A percentile compares a stretch with the other conserved stretches of the same genome.
These are phyloP conservation scores for Candida silvatica DNA, from an alignment of 805 yeast species.

Conservation along the genomic window DNA sequence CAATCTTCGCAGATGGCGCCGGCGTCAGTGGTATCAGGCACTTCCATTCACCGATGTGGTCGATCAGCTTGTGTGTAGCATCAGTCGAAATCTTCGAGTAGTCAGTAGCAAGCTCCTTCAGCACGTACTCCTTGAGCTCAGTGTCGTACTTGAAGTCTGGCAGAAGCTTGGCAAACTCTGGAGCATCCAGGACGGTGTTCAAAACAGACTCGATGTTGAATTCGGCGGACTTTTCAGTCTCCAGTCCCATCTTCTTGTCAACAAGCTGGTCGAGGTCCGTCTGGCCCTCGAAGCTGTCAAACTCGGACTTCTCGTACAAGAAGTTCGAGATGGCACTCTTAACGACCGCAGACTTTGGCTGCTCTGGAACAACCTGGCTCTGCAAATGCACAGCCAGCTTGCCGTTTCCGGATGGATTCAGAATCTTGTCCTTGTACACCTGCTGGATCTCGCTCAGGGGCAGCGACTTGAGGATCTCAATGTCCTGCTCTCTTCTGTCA, in stretches of 20 bases:
- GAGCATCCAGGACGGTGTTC: constrained; percentile 2
- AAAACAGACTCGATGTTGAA: constrained; percentile 14
- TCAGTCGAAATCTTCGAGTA: constrained; percentile 5
- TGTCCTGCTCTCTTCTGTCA: constrained; percentile 45
- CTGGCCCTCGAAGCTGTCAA: constrained; percentile 20
- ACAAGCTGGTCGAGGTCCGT: constrained; percentile 9
- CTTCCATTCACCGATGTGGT: constrained; percentile 47
- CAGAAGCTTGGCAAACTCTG: constrained; percentile 9
- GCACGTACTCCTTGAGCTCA: constrained; percentile 11
- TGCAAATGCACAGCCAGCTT: constrained; percentile 55
- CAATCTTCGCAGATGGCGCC: constrained; percentile 46
- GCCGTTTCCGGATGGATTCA: constrained; percentile 19
- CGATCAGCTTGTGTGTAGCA: constrained; percentile 34
- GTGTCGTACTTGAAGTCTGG: constrained; percentile 11
- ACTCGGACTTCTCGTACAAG: constrained; percentile 18
- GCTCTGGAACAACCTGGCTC: constrained; percentile 33
- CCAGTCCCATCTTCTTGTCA: constrained; percentile 4
- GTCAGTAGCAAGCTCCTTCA: constrained; percentile 9
- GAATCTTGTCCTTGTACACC: constrained; percentile 41
- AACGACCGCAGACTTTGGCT: constrained; percentile 15
- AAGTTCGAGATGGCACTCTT: constrained; percentile 22
- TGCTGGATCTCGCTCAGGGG: constrained; percentile 48
- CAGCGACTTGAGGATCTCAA: constrained; percentile 42
- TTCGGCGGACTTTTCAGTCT: constrained; percentile 7
- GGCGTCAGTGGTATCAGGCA: constrained; percentile 43